These are phyloP conservation scores for Cadophora malorum DNA, from an alignment of 2,329 filamentous ascomycete species.

Conservation along the genomic window DNA sequence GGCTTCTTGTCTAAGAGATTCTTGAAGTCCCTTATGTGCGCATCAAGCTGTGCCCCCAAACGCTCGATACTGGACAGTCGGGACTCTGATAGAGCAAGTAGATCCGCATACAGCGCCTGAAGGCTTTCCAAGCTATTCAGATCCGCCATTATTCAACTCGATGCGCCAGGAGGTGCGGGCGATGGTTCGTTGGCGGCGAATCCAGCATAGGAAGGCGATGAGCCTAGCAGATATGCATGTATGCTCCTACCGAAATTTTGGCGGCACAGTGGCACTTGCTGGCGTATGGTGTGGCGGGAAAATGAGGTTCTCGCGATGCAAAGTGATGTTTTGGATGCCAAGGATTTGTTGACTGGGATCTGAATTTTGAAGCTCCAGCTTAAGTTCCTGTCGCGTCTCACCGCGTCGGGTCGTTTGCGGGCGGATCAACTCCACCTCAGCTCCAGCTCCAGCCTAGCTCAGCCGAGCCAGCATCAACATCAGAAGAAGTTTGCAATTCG, in stretches of 20 bases:
- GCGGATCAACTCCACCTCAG: neutral
- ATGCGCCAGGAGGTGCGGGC: slow-evolving; percentile 38
- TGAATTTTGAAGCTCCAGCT: slow-evolving; percentile 12
- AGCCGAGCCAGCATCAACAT: neutral
- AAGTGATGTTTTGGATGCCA: slow-evolving; percentile 17
- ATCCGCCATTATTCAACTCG: slow-evolving; percentile 66
- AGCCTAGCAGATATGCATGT: slow-evolving; percentile 21
- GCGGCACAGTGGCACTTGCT: neutral
- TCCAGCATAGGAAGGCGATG: slow-evolving; percentile 30
- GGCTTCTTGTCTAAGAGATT: slow-evolving; percentile 76
- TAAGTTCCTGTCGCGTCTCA: neutral
- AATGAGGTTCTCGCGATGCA: neutral
- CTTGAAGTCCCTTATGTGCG: slow-evolving; percentile 70
- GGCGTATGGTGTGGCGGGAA: neutral
- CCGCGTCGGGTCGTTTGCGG: neutral
- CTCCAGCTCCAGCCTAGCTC: neutral
- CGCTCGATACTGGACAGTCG: slow-evolving; percentile 74
- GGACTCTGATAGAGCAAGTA: slow-evolving; percentile 76
- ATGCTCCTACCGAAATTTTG: slow-evolving; percentile 3
- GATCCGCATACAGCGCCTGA: slow-evolving; percentile 84
- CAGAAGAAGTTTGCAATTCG: neutral
- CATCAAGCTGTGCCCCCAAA: slow-evolving; percentile 68
- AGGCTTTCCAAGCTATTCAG: slow-evolving; percentile 76
- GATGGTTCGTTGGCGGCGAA: slow-evolving; percentile 17
- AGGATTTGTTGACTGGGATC: slow-evolving; percentile 18